Base-by-base conservation (phyloP, 2,329 filamentous ascomycete species). In the Pyrenophora graminea region DNA sequence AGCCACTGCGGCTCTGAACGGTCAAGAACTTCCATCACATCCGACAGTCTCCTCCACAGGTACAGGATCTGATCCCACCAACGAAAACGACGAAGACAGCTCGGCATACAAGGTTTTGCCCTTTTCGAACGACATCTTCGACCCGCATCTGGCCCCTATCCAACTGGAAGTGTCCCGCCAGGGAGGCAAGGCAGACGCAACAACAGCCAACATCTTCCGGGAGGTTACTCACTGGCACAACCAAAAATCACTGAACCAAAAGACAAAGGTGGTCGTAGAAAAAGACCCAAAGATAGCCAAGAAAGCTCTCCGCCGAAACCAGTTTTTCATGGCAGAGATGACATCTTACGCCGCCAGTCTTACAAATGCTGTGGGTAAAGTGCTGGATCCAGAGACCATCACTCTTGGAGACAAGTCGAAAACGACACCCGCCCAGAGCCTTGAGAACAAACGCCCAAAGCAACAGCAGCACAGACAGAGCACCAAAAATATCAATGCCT, bases 151-250 rank as follows among this genome's bases (percentile, higher is more conserved):
- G 15, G 62, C 69, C 8, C 74, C 78, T 1, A 71, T 81, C 10
- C 71, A 73, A 6, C 62, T 81, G 32, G 70, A 67, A 3, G 64
- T 72, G 5, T 68, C 63, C 25, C 55, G 58, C 32, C 62, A 60
- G 3, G 58, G 59, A 32, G 63, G 62, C 23, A 64, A 62, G 41
- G 43, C 55, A 10, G 62, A 64, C 25, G 50, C 61, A 2, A 66
- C 70, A 12, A 70, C 74, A 2, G 71, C 74, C 15, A 71, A 68
- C 13, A 76, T 80, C 31, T 81, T 80, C 59, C 71, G 71, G 25
- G 78, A 81, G 53, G 67, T 79, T 4, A 73, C 76, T 0, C 84
- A 88, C 63, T 88, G 85, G 86, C 85, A 88, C 58, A 85, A 84
- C 47, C 84, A 82, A 58, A 79, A 76, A 21, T 75, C 78, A 0